phyloP scores from a whole-genome alignment of 1,284 basidiomycete species.

The Farysia itapuensis region DNA sequence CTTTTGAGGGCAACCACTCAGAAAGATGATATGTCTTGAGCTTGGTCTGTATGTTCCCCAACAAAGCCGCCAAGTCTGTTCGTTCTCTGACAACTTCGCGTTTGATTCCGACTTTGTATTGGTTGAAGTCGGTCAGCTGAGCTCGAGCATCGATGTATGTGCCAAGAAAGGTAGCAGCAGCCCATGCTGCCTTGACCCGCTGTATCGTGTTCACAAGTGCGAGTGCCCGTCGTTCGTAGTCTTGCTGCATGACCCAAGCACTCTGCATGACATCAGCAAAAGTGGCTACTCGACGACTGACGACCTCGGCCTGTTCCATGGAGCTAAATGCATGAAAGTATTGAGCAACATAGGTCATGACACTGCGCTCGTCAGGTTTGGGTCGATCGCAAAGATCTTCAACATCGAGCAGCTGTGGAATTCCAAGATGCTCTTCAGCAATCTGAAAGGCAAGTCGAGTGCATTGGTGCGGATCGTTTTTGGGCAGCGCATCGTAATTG shows the following conservation, averaged over 20 bases:
- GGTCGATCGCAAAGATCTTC: constrained; percentile 88
- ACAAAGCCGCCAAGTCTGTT: constrained; percentile 82
- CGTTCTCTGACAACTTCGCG: constrained; percentile 85
- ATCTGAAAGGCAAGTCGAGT: constrained; percentile 29
- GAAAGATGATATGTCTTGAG: constrained; percentile 78
- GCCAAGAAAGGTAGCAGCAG: constrained; percentile 37
- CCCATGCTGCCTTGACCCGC: constrained; percentile 30
- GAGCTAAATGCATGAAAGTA: constrained; percentile 97
- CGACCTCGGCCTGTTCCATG: constrained; percentile 94
- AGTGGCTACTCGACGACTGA: constrained; percentile 87
- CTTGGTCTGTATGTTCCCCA: constrained; percentile 93
- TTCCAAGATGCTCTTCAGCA: constrained; percentile 27
- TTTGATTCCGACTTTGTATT: constrained; percentile 84
- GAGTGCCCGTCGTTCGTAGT: constrained; percentile 86
- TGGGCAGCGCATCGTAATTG: constrained; percentile 74
- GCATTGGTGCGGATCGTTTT: constrained; percentile 65
- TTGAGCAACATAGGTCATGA: constrained; percentile 93
- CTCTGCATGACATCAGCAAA: constrained; percentile 90
- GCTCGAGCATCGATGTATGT: constrained; percentile 77
- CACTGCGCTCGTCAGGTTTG: constrained; percentile 88
- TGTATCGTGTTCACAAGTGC: constrained; percentile 58
- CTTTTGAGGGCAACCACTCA: constrained; percentile 43
- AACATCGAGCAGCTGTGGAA: constrained; percentile 88
- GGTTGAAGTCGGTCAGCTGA: constrained; percentile 73
- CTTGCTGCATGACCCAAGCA: constrained; percentile 72